These are phyloP conservation scores for Globisporangium nagaii DNA, from an alignment of 352 stramenopile genomes.

Conservation along the genomic window DNA sequence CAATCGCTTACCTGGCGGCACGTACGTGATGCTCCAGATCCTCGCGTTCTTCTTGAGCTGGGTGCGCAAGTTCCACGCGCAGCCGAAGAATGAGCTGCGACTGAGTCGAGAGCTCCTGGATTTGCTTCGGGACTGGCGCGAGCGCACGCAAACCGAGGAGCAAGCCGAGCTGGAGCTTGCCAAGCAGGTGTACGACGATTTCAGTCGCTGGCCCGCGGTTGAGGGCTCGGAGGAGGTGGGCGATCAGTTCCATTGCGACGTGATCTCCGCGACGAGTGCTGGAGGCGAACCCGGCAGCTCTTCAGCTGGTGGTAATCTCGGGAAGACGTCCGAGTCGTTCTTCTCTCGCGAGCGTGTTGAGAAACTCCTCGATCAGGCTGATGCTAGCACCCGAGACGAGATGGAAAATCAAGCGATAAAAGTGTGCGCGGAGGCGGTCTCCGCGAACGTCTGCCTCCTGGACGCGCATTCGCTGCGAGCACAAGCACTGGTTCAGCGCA, in stretches of 20 bases:
- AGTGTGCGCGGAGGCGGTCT: constrained; percentile 16
- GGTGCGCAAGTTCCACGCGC: constrained; percentile 36
- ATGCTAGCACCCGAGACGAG: neutral
- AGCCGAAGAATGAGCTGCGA: constrained; percentile 23
- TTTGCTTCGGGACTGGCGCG: constrained; percentile 19
- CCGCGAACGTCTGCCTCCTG: constrained; percentile 9
- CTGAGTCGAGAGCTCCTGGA: constrained; percentile 26
- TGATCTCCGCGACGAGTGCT: neutral
- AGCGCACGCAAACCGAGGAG: constrained; percentile 14
- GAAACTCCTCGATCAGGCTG: neutral
- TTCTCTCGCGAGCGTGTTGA: constrained; percentile 10
- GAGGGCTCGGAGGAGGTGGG: constrained; percentile 8
- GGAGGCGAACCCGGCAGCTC: no score
- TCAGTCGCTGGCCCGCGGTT: constrained; percentile 32
- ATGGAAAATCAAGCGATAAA: constrained; percentile 5
- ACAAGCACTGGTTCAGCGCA: neutral
- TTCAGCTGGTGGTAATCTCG: neutral
- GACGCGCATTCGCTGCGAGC: constrained; percentile 16
- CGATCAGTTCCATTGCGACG: neutral
- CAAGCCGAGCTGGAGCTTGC: constrained; percentile 20
- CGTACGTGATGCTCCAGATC: constrained; percentile 30
- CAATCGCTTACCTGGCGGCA: constrained; percentile 16
- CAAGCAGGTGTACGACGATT: constrained; percentile 28
- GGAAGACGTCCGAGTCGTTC: neutral
- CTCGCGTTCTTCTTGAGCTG: constrained; percentile 43